Evolutionary conservation across 2,329 filamentous ascomycete species (phyloP).

Genomic region (Sclerotinia sclerotiorum): DNA sequence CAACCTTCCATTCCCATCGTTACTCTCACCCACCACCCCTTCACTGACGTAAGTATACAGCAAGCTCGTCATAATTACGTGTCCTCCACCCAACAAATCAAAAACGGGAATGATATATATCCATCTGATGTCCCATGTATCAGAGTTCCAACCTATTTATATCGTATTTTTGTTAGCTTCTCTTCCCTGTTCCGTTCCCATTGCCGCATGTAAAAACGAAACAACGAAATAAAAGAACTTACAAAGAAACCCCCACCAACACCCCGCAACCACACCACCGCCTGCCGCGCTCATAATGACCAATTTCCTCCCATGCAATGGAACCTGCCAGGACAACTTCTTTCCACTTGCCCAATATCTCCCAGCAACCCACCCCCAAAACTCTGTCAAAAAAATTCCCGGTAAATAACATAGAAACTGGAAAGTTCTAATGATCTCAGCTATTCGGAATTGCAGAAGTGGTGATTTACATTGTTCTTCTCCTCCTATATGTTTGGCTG

Average conservation of each 20-base stretch:
- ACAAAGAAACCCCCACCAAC: neutral
- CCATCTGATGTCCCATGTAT: slow-evolving; percentile 2
- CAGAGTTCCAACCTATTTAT: neutral
- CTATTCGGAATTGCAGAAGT: neutral
- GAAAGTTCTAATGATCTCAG: neutral
- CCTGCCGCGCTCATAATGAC: neutral
- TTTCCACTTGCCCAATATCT: neutral
- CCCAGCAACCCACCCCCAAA: neutral
- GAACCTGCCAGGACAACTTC: neutral
- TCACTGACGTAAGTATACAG: neutral
- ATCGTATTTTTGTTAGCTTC: neutral
- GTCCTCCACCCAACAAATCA: neutral
- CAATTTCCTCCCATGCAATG: neutral
- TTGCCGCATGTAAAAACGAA: neutral
- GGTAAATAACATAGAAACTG: neutral
- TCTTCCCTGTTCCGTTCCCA: neutral
- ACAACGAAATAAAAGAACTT: neutral
- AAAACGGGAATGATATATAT: neutral
- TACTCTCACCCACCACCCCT: neutral
- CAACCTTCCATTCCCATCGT: neutral
- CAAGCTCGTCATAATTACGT: neutral
- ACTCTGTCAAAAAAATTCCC: neutral
- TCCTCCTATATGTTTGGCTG: neutral
- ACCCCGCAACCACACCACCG: neutral
- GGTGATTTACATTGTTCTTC: neutral